A percentile compares a stretch with the other conserved stretches of the same genome.
These are phyloP conservation scores for Alnus rubra DNA, from an alignment of 306 rosid species.

Conservation along the genomic window DNA sequence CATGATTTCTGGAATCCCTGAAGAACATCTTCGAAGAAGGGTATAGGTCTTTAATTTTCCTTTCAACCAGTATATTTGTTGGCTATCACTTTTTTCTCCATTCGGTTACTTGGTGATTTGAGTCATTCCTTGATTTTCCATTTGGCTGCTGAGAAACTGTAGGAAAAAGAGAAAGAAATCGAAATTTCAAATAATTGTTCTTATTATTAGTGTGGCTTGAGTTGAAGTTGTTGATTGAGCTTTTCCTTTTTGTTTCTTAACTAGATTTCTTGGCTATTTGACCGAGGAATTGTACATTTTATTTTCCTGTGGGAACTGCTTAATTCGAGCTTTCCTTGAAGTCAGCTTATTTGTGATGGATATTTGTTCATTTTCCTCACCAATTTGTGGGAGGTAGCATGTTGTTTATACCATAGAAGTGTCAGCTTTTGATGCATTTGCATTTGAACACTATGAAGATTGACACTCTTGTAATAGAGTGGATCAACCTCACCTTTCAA, in stretches of 20 bases:
- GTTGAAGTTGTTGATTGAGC: neutral
- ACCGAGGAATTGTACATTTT: neutral
- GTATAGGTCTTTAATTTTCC: constrained; percentile 3
- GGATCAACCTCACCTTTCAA: neutral
- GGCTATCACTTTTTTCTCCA: neutral
- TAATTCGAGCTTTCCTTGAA: neutral
- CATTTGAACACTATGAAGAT: neutral
- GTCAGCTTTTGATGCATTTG: neutral
- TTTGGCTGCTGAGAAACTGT: neutral
- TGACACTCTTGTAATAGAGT: neutral
- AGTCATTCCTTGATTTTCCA: neutral
- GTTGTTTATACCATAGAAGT: neutral
- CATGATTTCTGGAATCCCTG: constrained; percentile 36
- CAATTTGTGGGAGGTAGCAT: neutral
- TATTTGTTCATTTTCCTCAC: neutral
- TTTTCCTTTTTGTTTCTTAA: neutral
- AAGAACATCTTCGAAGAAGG: constrained; percentile 38
- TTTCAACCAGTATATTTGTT: neutral
- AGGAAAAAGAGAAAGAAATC: neutral
- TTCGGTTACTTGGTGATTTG: neutral
- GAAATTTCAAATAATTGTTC: neutral
- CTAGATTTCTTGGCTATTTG: neutral
- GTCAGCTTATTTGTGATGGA: neutral
- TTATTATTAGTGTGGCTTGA: neutral
- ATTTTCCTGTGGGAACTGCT: neutral